phyloP scores from a whole-genome alignment of 2,329 filamentous ascomycete species.

The Trichoderma simmonsii region DNA sequence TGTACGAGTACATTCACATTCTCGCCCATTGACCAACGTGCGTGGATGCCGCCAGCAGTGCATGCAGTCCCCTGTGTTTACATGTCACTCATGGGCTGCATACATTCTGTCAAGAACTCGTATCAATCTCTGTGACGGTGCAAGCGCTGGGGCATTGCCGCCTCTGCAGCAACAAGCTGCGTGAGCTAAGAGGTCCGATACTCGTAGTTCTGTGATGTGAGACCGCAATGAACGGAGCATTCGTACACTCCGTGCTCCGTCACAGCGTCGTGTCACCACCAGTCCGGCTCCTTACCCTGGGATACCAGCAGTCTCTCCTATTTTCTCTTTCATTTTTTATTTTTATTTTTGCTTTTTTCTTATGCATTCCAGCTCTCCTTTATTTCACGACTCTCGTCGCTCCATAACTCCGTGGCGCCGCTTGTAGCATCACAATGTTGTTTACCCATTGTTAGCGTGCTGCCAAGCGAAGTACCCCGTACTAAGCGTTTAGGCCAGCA shows the following conservation, averaged over 20 bases:
- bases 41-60: not conserved
- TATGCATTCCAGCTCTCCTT: not conserved
- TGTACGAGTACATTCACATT: not conserved
- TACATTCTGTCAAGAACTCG: not conserved
- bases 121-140: not conserved
- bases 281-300: not conserved
- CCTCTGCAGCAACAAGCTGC: not conserved
- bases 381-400: not conserved
- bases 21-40: not conserved
- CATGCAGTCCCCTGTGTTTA: not conserved
- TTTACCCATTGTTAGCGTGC: not conserved
- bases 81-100: not conserved
- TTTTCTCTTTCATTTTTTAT: not conserved
- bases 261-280: not conserved
- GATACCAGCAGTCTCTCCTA: not conserved
- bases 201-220: not conserved
- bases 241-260: not conserved
- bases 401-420: not conserved
- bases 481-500: not conserved
- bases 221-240: not conserved
- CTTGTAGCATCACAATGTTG: conserved; percentile 15
- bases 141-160: not conserved
- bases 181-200: not conserved
- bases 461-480: not conserved
- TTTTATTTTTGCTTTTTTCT: not conserved